A percentile compares a stretch with the other conserved stretches of the same genome.
phyloP scores from a whole-genome alignment of 345 rosid genomes.

The Eucalyptus tenuipes region DNA sequence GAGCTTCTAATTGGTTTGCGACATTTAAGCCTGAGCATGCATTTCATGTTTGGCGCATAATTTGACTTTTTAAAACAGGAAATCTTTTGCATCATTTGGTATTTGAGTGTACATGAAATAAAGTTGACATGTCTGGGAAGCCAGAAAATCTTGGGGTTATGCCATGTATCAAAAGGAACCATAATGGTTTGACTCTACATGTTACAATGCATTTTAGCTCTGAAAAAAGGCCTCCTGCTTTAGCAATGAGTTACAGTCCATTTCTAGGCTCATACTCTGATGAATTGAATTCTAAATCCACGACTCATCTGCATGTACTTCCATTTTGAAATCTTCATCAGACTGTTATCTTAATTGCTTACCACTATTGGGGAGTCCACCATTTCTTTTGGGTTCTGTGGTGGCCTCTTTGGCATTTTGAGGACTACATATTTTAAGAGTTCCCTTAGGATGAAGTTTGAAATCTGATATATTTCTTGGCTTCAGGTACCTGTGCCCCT shows the following conservation, averaged over 20 bases:
- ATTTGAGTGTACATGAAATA: background rate
- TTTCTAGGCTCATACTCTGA: background rate
- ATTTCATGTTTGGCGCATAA: background rate
- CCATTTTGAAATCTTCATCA: background rate
- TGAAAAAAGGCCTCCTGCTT: background rate
- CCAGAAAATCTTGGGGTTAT: background rate
- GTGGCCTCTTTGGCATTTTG: background rate
- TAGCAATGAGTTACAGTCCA: background rate
- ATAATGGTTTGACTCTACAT: background rate
- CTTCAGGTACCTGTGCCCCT: conserved; percentile 15
- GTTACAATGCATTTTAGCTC: background rate
- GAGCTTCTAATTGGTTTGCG: background rate
- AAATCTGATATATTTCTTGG: background rate
- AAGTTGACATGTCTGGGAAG: background rate
- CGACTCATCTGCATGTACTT: background rate
- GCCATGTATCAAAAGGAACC: background rate
- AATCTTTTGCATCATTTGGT: background rate
- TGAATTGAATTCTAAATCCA: background rate
- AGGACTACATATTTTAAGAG: background rate
- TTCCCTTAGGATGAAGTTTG: background rate
- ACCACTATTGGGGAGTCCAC: background rate
- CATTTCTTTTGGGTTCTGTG: background rate
- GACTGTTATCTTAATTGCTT: background rate
- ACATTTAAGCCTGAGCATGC: background rate
- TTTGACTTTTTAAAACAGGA: background rate